Evolutionary conservation across 495 filamentous ascomycete genomes (phyloP).

Genomic region (Neohortaea acidophila): DNA sequence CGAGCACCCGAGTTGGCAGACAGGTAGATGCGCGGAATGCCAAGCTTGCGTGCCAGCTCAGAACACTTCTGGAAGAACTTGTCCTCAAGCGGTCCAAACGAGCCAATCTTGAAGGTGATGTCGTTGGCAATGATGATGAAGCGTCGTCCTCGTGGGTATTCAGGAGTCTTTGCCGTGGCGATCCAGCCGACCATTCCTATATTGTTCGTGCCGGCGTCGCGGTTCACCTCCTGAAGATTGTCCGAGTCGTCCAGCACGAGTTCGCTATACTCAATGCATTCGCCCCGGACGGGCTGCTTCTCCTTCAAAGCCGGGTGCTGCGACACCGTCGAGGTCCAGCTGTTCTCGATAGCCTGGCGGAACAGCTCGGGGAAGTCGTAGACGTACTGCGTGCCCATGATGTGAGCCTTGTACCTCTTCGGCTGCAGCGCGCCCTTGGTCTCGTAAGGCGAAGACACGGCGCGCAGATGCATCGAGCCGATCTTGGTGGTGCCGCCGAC

Average conservation of each 20-base stretch:
- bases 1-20: conserved; percentile 99
- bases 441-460: conserved; percentile 82
- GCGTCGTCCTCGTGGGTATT: conserved; percentile 80
- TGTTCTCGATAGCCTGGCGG: conserved; percentile 93
- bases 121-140: conserved; percentile 98
- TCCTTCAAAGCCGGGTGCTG: conserved; percentile 57
- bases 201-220: conserved; percentile 85
- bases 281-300: conserved; percentile 68
- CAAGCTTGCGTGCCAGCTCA: conserved; percentile 78
- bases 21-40: conserved; percentile 91
- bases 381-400: conserved; percentile 98
- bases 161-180: conserved; percentile 90
- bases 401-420: conserved; percentile 95
- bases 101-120: conserved; percentile 97
- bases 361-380: conserved; percentile 99
- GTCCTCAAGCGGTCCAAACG: conserved; percentile 90
- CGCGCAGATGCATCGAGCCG: conserved; percentile 83
- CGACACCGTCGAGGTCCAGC: conserved; percentile 60
- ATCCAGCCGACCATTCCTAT: conserved; percentile 99
- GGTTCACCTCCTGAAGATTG: conserved; percentile 77
- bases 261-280: conserved; percentile 91
- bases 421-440: conserved; percentile 98
- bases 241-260: conserved; percentile 88
- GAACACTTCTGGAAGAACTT: conserved; percentile 99
- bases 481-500: conserved; percentile 90